Evolutionary conservation across 495 filamentous ascomycete genomes (phyloP), one percentile per base, ranked within the genome.

Genomic region (Lentithecium fluviatile): DNA sequence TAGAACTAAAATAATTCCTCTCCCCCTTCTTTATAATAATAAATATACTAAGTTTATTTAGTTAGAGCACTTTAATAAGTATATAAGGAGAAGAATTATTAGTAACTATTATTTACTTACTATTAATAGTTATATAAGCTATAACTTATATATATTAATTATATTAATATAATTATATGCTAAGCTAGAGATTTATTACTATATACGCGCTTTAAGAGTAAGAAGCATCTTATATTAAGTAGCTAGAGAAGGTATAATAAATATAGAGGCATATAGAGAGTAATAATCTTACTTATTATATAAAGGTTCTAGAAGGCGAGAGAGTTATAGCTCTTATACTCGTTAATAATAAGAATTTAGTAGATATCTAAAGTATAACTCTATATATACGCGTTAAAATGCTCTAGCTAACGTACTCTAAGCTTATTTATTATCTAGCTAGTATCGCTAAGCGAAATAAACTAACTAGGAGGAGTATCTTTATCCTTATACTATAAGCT

Each of bases 331-430:
- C 50, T 62, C 8, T 55, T 42, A 52, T 73, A 52, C 45, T 62
- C 45, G 58, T 75, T 65, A 11, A 75, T 20, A 45, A 76, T 71
- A 10, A 76, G 61, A 0, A 77, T 56, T 21, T 71, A 29, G 43
- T 68, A 58, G 51, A 45, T 34, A 19, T 65, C 57, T 17, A 53
- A 34, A 19, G 0, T 42, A 19, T 37, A 13, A 23, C 4, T 8
- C 12, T 36, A 43, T 56, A 54, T 66, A 58, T 68, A 40, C 21
- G 43, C 50, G 26, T 34, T 53, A 24, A 65, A 60, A 52, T 63
- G 52, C 53, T 51, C 23, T 36, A 63, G 53, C 52, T 32, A 63
- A 0, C 1, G 21, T 36, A 65, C 55, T 47, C 56, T 37, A 6
- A 65, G 55, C 55, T 65, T 29, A 37, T 65, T 60, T 1, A 42